Percentiles rank a stretch among this genome's conserved stretches.
Conservation (phyloP, 805 yeast genomes). For the Metschnikowia reukaufii region DNA sequence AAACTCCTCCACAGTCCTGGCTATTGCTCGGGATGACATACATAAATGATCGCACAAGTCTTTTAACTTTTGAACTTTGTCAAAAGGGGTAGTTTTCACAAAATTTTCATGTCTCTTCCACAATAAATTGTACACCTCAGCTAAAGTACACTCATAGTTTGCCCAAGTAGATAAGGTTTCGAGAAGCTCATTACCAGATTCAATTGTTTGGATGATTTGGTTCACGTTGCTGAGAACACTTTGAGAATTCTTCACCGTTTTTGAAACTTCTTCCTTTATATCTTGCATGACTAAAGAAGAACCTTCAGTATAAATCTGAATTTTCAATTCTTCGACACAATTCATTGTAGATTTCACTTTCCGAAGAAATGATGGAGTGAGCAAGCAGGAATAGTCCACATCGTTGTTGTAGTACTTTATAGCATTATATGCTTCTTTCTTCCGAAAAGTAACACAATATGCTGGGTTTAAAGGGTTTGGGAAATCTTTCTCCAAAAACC, state of each 20-base stretch:
- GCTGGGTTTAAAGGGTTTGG: slow-evolving; percentile 5
- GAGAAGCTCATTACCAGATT: slow-evolving; percentile 6
- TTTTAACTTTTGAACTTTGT: neutral
- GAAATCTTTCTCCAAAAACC: slow-evolving; percentile 5
- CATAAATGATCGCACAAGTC: slow-evolving; percentile 1
- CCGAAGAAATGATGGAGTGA: slow-evolving; percentile 4
- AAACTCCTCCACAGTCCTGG: slow-evolving; percentile 4
- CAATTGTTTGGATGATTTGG: slow-evolving; percentile 1
- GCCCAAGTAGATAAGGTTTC: slow-evolving; percentile 6
- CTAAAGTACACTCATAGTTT: slow-evolving; percentile 7
- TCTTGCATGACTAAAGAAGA: slow-evolving; percentile 1
- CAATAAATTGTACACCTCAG: neutral
- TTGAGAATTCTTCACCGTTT: neutral
- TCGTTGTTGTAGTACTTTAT: slow-evolving; percentile 5
- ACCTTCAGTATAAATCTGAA: slow-evolving; percentile 5
- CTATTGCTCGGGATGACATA: slow-evolving; percentile 1
- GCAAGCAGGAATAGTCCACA: slow-evolving; percentile 6
- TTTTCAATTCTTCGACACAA: slow-evolving; percentile 5
- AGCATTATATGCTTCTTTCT: slow-evolving; percentile 4
- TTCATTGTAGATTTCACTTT: slow-evolving; percentile 4
- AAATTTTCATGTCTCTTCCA: slow-evolving; percentile 3
- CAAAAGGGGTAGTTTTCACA: slow-evolving; percentile 3
- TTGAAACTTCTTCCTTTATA: slow-evolving; percentile 4
- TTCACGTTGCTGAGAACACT: neutral
- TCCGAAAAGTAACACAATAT: slow-evolving; percentile 2